Conservation (phyloP, 2,329 filamentous ascomycete species). For the Truncatella angustata region DNA sequence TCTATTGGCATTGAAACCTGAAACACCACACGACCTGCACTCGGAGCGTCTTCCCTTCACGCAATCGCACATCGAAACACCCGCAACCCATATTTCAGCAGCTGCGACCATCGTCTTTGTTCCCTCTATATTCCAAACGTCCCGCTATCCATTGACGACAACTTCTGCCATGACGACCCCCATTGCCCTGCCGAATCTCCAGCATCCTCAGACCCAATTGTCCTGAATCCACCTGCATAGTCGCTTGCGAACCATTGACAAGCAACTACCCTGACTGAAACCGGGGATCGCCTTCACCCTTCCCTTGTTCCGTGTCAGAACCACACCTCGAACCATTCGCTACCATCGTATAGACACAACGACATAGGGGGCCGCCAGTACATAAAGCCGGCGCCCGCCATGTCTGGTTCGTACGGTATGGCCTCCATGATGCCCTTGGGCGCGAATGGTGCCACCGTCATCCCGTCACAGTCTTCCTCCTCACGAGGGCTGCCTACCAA, state of each 20-base stretch:
- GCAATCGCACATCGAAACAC: not conserved
- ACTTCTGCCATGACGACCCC: conserved; percentile 10
- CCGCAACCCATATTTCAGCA: not conserved
- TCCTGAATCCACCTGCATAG: conserved; percentile 9
- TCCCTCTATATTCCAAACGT: not conserved
- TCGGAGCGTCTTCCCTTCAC: not conserved
- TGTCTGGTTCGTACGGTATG: conserved; percentile 10
- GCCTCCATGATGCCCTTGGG: conserved; percentile 22
- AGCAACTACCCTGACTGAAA: conserved; percentile 10
- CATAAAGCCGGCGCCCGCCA: not conserved
- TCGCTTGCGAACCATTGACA: conserved; percentile 8
- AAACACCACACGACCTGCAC: conserved; percentile 10
- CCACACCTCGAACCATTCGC: conserved; percentile 3
- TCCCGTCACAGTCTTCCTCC: conserved; percentile 24
- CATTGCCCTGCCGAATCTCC: conserved; percentile 7
- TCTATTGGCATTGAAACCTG: conserved; percentile 9
- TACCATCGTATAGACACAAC: not conserved
- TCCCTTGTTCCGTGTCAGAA: conserved; percentile 7
- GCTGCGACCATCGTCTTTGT: not conserved
- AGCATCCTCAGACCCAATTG: conserved; percentile 9
- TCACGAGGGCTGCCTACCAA: conserved; percentile 26
- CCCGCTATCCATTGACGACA: not conserved
- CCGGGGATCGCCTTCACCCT: conserved; percentile 10
- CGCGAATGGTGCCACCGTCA: conserved; percentile 27
- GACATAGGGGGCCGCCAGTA: not conserved